Evolutionary conservation across 192 early-diverging fungal species (phyloP).

Genomic region (Borealophlyctis nickersoniae): DNA sequence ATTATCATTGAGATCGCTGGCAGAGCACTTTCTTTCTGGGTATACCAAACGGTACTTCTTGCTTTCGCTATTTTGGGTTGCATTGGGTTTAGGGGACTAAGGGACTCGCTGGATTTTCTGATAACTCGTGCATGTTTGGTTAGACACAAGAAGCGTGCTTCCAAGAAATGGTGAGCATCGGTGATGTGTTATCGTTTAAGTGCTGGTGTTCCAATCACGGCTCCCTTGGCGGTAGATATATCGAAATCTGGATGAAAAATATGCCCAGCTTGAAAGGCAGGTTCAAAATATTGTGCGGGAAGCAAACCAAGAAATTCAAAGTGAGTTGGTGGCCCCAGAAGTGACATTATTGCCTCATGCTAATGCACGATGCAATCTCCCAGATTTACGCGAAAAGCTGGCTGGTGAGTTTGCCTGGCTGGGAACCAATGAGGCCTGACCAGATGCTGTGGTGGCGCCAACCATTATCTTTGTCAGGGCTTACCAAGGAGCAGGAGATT

Average conservation of each 20-base stretch:
- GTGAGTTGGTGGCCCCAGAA: constrained; percentile 15
- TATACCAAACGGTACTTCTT: constrained; percentile 28
- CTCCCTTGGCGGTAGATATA: constrained; percentile 18
- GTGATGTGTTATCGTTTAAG: background rate
- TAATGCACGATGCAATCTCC: background rate
- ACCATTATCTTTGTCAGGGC: constrained; percentile 1
- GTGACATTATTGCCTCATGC: background rate
- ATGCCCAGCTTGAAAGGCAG: constrained; percentile 32
- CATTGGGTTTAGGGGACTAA: too few species aligned
- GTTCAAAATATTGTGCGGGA: constrained; percentile 37
- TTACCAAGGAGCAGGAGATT: constrained; percentile 38
- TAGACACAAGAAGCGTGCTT: constrained; percentile 37
- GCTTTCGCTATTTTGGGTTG: constrained; percentile 2
- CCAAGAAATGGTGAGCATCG: constrained; percentile 34
- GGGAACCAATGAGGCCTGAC: too few species aligned
- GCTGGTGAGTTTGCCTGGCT: constrained; percentile 18
- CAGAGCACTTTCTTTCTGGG: constrained; percentile 41
- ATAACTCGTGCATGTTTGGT: background rate
- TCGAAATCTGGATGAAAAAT: constrained; percentile 37
- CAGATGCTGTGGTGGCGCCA: too few species aligned
- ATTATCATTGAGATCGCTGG: constrained; percentile 42
- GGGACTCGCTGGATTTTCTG: too few species aligned
- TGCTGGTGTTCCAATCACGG: background rate
- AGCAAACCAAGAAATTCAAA: constrained; percentile 44
- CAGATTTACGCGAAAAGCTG: constrained; percentile 32